Evolutionary conservation across 345 rosid genomes (phyloP).

Genomic region (Garcia nutans): DNA sequence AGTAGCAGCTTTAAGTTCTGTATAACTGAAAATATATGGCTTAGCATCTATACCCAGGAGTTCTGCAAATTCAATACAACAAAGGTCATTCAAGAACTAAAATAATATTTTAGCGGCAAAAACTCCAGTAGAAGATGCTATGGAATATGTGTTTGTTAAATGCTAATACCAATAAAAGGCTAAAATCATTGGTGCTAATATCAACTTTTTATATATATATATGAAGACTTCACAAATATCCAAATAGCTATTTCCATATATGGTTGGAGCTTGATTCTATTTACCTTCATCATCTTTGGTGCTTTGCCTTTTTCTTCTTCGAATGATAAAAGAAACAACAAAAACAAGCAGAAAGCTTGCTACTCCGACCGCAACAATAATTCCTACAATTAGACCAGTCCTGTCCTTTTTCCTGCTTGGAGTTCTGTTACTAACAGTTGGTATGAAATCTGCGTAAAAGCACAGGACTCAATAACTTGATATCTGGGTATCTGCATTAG

Average conservation of each 20-base stretch:
- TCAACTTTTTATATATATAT: neutral
- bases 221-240: neutral
- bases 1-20: slow-evolving; percentile 60
- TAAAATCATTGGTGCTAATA: neutral
- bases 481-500: neutral
- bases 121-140: neutral
- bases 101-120: neutral
- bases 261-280: neutral
- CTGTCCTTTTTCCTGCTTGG: slow-evolving; percentile 38
- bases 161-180: neutral
- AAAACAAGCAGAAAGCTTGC: slow-evolving; percentile 33
- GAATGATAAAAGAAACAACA: slow-evolving; percentile 35
- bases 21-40: slow-evolving; percentile 59
- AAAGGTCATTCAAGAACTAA: neutral
- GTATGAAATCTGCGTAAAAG: slow-evolving; percentile 54
- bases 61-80: slow-evolving; percentile 37
- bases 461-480: slow-evolving; percentile 16
- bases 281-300: slow-evolving; percentile 61
- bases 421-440: slow-evolving; percentile 53
- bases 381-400: slow-evolving; percentile 55
- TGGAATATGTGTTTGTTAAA: neutral
- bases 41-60: slow-evolving; percentile 46
- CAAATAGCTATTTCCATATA: neutral
- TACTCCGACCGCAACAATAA: slow-evolving; percentile 47
- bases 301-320: slow-evolving; percentile 37